Evolutionary conservation across 31 red algal genomes (phyloP).

Genomic region (Bonnemaisonia californica): DNA sequence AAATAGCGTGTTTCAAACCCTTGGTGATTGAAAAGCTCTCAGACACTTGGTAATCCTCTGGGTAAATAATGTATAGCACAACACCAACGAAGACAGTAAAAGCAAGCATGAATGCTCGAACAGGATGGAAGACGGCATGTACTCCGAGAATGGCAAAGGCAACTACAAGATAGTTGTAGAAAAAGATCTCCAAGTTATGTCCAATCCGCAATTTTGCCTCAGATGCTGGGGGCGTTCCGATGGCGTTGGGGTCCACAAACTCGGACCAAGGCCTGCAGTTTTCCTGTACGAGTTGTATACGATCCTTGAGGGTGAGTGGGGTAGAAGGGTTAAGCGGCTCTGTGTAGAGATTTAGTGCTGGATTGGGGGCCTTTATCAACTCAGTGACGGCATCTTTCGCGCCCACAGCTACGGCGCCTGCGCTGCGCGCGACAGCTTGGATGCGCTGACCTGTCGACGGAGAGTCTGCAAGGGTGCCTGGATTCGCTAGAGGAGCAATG

Average conservation of each 20-base stretch:
- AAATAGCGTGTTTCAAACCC: constrained; percentile 50
- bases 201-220: constrained; percentile 54
- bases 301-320: constrained; percentile 53
- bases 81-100: constrained; percentile 8
- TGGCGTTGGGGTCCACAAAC: constrained; percentile 54
- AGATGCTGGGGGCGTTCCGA: constrained; percentile 41
- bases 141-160: constrained; percentile 22
- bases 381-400: constrained; percentile 54
- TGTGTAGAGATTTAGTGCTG: constrained; percentile 55
- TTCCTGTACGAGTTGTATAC: constrained; percentile 50
- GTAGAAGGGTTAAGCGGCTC: constrained; percentile 62
- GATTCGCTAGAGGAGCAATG: neutral
- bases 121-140: constrained; percentile 28
- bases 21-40: constrained; percentile 31
- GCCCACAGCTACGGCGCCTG: constrained; percentile 24
- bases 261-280: constrained; percentile 70
- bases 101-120: constrained; percentile 43
- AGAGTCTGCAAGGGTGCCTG: neutral
- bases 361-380: constrained; percentile 36
- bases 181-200: constrained; percentile 78
- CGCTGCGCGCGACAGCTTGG: constrained; percentile 36
- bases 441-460: constrained; percentile 9
- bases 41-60: constrained; percentile 44
- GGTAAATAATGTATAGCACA: constrained; percentile 51
- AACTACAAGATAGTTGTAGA: constrained; percentile 79